Evolutionary conservation across 83 land plant species (phyloP).

Genomic region (Diphasiastrum complanatum): DNA sequence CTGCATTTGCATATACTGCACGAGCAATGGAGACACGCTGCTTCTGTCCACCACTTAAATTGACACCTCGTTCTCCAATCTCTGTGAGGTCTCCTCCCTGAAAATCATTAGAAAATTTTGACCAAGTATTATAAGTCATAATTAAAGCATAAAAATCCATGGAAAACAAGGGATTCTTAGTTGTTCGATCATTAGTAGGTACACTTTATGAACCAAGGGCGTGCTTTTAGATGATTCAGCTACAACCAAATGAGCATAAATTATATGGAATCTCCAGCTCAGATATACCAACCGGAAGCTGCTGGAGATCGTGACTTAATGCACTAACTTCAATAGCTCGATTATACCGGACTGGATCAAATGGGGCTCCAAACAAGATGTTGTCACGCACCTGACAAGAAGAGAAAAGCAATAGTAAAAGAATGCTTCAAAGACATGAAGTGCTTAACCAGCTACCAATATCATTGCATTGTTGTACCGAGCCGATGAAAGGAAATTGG

Average conservation of each 20-base stretch:
- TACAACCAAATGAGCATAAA: background rate
- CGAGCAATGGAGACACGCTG: slow-evolving; percentile 97
- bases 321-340: slow-evolving; percentile 66
- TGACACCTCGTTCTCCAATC: slow-evolving; percentile 97
- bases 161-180: background rate
- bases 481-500: background rate
- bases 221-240: too few species aligned
- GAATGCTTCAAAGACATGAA: background rate
- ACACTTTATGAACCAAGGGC: too few species aligned
- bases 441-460: background rate
- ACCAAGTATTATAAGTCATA: background rate
- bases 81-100: slow-evolving; percentile 96
- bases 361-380: slow-evolving; percentile 81
- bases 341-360: slow-evolving; percentile 50
- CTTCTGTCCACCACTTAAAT: slow-evolving; percentile 98
- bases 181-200: too few species aligned
- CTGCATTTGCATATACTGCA: slow-evolving; percentile 87
- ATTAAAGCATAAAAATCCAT: background rate
- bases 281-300: slow-evolving; percentile 56
- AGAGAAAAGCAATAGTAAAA: background rate
- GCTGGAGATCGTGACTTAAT: slow-evolving; percentile 69
- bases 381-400: slow-evolving; percentile 77
- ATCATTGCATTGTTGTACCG: background rate
- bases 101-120: background rate
- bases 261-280: background rate